Conservation (phyloP, 495 filamentous ascomycete genomes). For the Penicillium odoratum region DNA sequence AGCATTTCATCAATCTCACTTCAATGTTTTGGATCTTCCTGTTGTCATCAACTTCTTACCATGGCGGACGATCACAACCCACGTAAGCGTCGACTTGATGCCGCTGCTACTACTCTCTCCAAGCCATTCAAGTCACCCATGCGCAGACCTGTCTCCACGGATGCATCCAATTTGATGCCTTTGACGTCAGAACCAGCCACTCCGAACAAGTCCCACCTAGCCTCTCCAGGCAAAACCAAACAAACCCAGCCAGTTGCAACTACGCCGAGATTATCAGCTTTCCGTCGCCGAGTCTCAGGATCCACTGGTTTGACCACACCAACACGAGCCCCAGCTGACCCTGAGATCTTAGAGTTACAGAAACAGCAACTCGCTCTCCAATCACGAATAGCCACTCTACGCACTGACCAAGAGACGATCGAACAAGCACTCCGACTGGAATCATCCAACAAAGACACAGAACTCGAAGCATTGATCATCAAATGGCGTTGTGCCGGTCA, state of each 20-base stretch:
- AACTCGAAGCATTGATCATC: constrained; percentile 47
- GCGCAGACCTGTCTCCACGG: constrained; percentile 30
- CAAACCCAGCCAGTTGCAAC: neutral
- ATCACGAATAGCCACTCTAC: constrained; percentile 32
- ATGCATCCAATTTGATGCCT: neutral
- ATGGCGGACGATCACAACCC: constrained; percentile 25
- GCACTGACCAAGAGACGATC: constrained; percentile 45
- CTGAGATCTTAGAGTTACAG: constrained; percentile 29
- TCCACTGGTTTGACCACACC: neutral
- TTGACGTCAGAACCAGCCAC: neutral
- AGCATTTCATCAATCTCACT: constrained; percentile 4
- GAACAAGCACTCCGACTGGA: constrained; percentile 52
- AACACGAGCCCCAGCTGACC: constrained; percentile 16
- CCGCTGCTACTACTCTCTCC: constrained; percentile 50
- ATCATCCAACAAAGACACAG: constrained; percentile 42
- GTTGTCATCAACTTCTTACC: neutral
- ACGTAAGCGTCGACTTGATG: constrained; percentile 57
- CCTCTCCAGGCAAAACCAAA: neutral
- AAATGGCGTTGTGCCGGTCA: constrained; percentile 52
- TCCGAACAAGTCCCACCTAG: neutral
- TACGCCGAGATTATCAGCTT: neutral
- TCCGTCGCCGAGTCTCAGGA: neutral
- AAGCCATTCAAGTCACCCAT: constrained; percentile 72
- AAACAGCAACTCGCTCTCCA: constrained; percentile 36
- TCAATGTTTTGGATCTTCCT: neutral